These are phyloP conservation scores for Podosphaera aphanis DNA, from an alignment of 2,329 filamentous ascomycete species.

Conservation along the genomic window DNA sequence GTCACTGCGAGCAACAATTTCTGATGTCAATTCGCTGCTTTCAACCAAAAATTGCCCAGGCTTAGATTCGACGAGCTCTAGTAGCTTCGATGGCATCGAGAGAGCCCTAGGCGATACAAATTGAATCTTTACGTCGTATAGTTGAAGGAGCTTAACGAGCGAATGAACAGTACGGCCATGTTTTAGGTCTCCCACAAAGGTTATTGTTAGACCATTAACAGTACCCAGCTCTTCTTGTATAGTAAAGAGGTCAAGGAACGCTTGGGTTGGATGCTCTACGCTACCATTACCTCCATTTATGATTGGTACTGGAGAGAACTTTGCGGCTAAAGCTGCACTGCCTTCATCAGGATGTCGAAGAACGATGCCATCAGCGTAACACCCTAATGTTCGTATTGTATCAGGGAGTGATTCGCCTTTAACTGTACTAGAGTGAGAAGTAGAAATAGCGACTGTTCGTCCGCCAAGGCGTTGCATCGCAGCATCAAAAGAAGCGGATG, in stretches of 20 bases:
- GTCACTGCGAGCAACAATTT: conserved; percentile 68
- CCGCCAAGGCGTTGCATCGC: conserved; percentile 97
- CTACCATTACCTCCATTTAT: conserved; percentile 96
- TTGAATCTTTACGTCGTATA: conserved; percentile 89
- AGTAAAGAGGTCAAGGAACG: conserved; percentile 91
- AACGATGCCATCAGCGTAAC: conserved; percentile 89
- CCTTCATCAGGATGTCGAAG: conserved; percentile 72
- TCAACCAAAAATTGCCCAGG: conserved; percentile 60
- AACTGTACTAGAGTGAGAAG: conserved; percentile 64
- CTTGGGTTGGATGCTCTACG: conserved; percentile 90
- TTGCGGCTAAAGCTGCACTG: conserved; percentile 60
- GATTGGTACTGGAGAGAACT: conserved; percentile 72
- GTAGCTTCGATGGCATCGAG: conserved; percentile 50
- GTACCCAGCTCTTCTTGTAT: conserved; percentile 94
- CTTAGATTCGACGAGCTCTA: conserved; percentile 38
- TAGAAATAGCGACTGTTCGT: conserved; percentile 59
- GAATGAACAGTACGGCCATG: conserved; percentile 93
- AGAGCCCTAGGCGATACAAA: conserved; percentile 68
- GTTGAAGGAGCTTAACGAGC: conserved; percentile 73
- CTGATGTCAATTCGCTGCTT: conserved; percentile 56
- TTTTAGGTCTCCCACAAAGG: conserved; percentile 78
- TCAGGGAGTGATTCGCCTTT: conserved; percentile 92
- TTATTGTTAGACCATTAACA: conserved; percentile 85
- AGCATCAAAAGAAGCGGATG: conserved; percentile 85
- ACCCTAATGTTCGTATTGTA: conserved; percentile 76